phyloP scores from a whole-genome alignment of 2,329 filamentous ascomycete genomes.

The Mollisia scopiformis region DNA sequence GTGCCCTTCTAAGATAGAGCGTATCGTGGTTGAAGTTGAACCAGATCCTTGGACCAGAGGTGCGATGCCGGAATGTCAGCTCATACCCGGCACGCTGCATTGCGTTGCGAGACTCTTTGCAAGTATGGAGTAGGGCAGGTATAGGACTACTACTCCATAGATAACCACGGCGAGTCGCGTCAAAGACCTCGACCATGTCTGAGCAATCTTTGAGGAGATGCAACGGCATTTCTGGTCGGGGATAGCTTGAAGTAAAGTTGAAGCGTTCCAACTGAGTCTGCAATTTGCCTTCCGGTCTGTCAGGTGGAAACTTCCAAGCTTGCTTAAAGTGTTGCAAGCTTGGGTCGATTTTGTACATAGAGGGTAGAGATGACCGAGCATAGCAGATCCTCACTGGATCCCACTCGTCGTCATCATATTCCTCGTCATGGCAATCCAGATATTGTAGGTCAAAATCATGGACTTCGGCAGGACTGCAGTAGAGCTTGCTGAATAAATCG shows the following conservation, averaged over 20 bases:
- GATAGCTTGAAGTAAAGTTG: not conserved
- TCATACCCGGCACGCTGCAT: not conserved
- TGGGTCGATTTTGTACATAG: not conserved
- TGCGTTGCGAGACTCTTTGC: not conserved
- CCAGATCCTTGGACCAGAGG: not conserved
- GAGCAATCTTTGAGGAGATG: not conserved
- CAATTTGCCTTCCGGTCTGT: not conserved
- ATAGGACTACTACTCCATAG: not conserved
- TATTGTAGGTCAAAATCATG: not conserved
- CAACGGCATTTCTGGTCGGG: not conserved
- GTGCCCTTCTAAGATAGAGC: not conserved
- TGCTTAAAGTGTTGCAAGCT: not conserved
- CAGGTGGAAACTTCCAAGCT: not conserved
- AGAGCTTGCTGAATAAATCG: not conserved
- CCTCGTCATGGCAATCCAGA: not conserved
- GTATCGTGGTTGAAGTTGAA: not conserved
- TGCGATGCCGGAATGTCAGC: not conserved
- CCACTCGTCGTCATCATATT: not conserved
- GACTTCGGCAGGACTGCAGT: not conserved
- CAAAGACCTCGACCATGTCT: not conserved
- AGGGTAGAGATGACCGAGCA: not conserved
- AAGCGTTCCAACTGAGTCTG: not conserved
- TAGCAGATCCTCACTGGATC: not conserved
- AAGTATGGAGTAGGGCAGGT: not conserved
- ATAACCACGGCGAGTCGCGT: not conserved